Percentiles rank a stretch among this genome's conserved stretches.
These are phyloP conservation scores for Begonia loranthoides DNA, from an alignment of 306 rosid species.

Conservation along the genomic window DNA sequence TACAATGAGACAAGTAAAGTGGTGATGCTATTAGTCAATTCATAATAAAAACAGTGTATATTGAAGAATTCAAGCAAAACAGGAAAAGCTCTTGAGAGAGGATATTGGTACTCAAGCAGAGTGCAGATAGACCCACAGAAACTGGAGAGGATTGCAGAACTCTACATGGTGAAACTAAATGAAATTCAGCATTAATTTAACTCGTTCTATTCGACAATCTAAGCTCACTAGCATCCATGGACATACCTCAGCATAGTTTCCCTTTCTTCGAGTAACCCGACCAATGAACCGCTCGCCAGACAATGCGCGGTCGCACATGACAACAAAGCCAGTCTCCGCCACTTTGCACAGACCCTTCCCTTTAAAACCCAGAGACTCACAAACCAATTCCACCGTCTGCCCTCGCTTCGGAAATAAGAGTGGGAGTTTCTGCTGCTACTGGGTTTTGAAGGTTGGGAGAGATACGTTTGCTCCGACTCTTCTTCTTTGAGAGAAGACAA, in stretches of 20 bases:
- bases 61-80: too few relatives aligned
- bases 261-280: slow-evolving; percentile 72
- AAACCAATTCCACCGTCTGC: slow-evolving; percentile 64
- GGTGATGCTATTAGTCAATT: too few relatives aligned
- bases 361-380: slow-evolving; percentile 76
- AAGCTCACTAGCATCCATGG: too few relatives aligned
- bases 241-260: slow-evolving; percentile 67
- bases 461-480: slow-evolving; percentile 26
- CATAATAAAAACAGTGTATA: too few relatives aligned
- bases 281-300: slow-evolving; percentile 92
- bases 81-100: too few relatives aligned
- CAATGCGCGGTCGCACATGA: slow-evolving; percentile 85
- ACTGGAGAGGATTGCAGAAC: too few relatives aligned
- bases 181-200: too few relatives aligned
- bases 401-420: slow-evolving; percentile 80
- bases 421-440: slow-evolving; percentile 7
- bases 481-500: slow-evolving; percentile 20
- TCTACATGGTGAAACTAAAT: too few relatives aligned
- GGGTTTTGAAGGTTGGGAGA: slow-evolving; percentile 12
- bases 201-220: too few relatives aligned
- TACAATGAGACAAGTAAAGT: too few relatives aligned
- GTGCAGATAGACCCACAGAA: too few relatives aligned
- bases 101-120: too few relatives aligned
- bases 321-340: slow-evolving; percentile 60
- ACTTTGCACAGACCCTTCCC: slow-evolving; percentile 92